Evolutionary conservation across 1,284 basidiomycete species (phyloP).

Genomic region (Uromyces viciae-fabae): DNA sequence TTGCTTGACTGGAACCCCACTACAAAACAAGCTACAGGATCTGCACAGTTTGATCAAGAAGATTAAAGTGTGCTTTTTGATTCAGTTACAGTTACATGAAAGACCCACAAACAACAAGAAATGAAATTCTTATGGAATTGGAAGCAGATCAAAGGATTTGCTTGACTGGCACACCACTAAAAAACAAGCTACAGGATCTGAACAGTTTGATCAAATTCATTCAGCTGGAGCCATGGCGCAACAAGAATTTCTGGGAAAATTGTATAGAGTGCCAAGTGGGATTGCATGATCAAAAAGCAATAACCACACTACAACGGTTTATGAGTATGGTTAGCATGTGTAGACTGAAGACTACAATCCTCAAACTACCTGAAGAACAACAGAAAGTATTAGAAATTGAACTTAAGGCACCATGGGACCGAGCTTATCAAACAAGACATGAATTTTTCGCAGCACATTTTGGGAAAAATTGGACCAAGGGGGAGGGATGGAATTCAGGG

Average conservation of each 20-base stretch:
- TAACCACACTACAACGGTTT: not conserved
- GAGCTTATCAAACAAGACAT: not conserved
- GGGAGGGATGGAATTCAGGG: not conserved
- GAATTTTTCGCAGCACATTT: not conserved
- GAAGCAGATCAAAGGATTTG: constrained; percentile 53
- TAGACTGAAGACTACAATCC: not conserved
- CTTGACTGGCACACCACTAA: constrained; percentile 46
- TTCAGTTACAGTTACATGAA: not conserved
- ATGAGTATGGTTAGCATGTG: not conserved
- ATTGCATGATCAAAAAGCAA: not conserved
- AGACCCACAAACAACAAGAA: constrained; percentile 27
- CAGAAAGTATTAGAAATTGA: not conserved
- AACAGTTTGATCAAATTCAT: constrained; percentile 53
- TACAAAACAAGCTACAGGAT: too few relatives aligned
- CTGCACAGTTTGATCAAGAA: too few relatives aligned
- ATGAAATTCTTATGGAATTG: constrained; percentile 53
- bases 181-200: constrained; percentile 54
- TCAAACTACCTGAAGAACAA: not conserved
- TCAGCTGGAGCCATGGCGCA: constrained; percentile 53
- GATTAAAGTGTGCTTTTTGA: too few relatives aligned
- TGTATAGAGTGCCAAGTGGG: constrained; percentile 32
- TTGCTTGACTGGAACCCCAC: too few relatives aligned
- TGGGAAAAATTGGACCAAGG: not conserved
- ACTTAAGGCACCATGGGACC: not conserved
- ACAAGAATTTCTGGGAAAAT: constrained; percentile 52